These are phyloP conservation scores for Astragalus membranaceus DNA, from an alignment of 306 rosid genomes.

Conservation along the genomic window DNA sequence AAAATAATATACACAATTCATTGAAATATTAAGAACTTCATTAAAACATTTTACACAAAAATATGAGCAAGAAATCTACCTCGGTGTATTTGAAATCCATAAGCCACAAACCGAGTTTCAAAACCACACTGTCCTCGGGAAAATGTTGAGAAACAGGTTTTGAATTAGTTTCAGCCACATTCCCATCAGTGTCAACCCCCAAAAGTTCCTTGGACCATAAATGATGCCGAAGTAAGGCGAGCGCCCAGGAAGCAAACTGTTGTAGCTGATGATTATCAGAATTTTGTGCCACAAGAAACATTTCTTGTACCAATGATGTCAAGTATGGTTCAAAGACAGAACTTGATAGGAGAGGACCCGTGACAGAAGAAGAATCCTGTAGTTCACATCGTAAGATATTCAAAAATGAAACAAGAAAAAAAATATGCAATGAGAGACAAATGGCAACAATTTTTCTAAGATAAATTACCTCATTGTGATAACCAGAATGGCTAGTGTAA, in stretches of 20 bases:
- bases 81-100: constrained; percentile 47
- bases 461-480: constrained; percentile 52
- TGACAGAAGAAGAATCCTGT: constrained; percentile 56
- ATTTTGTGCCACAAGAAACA: constrained; percentile 88
- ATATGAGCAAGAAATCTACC: constrained; percentile 40
- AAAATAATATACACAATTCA: neutral
- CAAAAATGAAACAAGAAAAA: neutral
- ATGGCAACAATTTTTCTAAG: neutral
- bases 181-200: constrained; percentile 28
- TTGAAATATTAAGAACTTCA: neutral
- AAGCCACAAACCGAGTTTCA: constrained; percentile 68
- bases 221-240: constrained; percentile 62
- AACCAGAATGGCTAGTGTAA: constrained; percentile 26
- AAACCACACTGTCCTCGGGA: constrained; percentile 60
- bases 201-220: constrained; percentile 55
- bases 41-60: neutral
- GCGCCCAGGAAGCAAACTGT: constrained; percentile 86
- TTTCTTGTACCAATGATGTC: constrained; percentile 77
- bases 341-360: constrained; percentile 65
- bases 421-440: neutral
- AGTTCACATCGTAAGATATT: constrained; percentile 22
- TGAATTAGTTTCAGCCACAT: constrained; percentile 32
- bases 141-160: constrained; percentile 55
- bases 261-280: constrained; percentile 68
- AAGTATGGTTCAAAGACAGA: constrained; percentile 52